phyloP scores from a whole-genome alignment of 2,329 filamentous ascomycete species.

The Epichloe sylvatica region DNA sequence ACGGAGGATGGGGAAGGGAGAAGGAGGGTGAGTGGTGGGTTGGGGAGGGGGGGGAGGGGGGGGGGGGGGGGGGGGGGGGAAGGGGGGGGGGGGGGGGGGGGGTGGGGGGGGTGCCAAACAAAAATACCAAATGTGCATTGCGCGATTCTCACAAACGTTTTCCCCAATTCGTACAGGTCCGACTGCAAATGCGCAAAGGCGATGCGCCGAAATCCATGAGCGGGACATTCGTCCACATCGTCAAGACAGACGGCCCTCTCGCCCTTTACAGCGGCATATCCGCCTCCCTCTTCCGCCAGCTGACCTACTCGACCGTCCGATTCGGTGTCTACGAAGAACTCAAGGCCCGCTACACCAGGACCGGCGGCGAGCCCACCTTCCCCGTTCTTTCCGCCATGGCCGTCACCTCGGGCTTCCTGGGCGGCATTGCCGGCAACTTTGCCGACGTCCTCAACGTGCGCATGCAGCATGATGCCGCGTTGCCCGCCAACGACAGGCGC shows the following conservation, averaged over 20 bases:
- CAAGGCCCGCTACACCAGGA: constrained; percentile 49
- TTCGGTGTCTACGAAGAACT: constrained; percentile 95
- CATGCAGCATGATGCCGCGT: constrained; percentile 85
- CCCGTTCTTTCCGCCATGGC: constrained; percentile 71
- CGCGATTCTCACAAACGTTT: background rate
- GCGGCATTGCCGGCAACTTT: constrained; percentile 82
- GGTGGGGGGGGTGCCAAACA: background rate
- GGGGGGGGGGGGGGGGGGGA: no score
- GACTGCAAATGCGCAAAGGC: constrained; percentile 69
- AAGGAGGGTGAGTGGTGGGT: no score
- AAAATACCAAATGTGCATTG: background rate
- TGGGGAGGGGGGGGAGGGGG: no score
- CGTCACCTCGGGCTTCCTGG: constrained; percentile 69
- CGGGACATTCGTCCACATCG: constrained; percentile 71
- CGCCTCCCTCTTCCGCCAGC: constrained; percentile 80
- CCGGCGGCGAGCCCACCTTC: constrained; percentile 48
- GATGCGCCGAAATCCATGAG: constrained; percentile 69
- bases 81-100: no score
- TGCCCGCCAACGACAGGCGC: constrained; percentile 38
- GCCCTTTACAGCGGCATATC: constrained; percentile 88
- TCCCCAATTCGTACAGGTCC: constrained; percentile 47
- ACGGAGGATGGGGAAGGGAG: no score
- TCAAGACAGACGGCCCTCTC: constrained; percentile 58
- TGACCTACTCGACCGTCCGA: constrained; percentile 90
- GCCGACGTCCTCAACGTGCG: constrained; percentile 95